Conservation (phyloP, 2,329 filamentous ascomycete species). For the Claviceps cyperi region DNA sequence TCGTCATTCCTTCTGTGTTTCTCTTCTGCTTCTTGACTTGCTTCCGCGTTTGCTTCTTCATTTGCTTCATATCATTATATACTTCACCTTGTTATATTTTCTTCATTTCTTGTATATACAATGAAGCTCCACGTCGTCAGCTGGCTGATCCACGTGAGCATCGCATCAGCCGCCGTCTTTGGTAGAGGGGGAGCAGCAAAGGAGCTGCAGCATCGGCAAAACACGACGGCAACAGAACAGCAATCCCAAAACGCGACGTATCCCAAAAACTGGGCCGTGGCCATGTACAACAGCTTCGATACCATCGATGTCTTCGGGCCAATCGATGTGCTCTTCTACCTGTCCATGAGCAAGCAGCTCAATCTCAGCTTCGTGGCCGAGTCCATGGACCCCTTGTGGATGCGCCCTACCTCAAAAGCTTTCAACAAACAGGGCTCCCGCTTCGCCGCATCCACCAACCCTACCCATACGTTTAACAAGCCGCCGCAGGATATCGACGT, state of each 20-base stretch:
- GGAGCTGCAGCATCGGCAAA: too few species aligned
- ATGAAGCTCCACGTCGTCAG: constrained; percentile 1
- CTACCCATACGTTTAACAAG: constrained; percentile 35
- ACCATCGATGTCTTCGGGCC: constrained; percentile 25
- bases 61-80: background rate
- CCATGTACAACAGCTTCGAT: constrained; percentile 5
- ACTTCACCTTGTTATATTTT: background rate
- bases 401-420: constrained; percentile 12
- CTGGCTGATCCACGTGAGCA: background rate
- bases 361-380: constrained; percentile 25
- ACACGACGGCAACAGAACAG: background rate
- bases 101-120: background rate
- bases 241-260: background rate
- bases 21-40: background rate
- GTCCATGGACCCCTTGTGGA: constrained; percentile 24
- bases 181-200: background rate
- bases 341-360: constrained; percentile 19
- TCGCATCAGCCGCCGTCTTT: background rate
- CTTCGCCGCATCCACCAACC: constrained; percentile 20
- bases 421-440: constrained; percentile 10
- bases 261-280: constrained; percentile 4
- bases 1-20: background rate
- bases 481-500: constrained; percentile 35
- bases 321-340: constrained; percentile 27
- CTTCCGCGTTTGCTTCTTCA: background rate